Evolutionary conservation across 1,284 basidiomycete genomes (phyloP), one percentile per base, ranked within the genome.

Genomic region (Moesziomyces sp.): DNA sequence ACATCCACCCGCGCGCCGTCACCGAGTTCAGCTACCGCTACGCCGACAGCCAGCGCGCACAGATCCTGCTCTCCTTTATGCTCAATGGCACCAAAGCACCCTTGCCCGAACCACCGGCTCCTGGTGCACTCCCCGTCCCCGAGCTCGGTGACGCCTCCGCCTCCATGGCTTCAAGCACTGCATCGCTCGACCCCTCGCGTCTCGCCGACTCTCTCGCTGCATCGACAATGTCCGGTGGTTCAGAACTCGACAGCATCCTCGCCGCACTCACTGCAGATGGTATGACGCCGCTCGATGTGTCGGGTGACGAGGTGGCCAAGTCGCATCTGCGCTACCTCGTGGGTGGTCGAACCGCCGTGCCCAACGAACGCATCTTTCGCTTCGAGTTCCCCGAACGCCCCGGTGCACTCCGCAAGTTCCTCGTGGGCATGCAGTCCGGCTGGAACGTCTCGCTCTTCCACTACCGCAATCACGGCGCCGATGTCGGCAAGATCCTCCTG

Each of bases 371-470:
- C 46, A 83, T 99, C 24, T 95, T 98, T 85, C 87, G 94, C 80
- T 99, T 99, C 84, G 95, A 96, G 83, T 99, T 99, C 84, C 97
- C 97, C 3, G 97, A 99, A 85, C 87, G 96, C 58, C 96, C 94
- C 5, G 92, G 91, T 4, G 96, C 96, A 1, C 86, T 99, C 60
- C 89, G 92, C 48, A 93, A 92, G 77, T 99, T 99, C 87, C 60
- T 83, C 21, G 72, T 67, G 24, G 75, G 91, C 4, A 85, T 99
- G 54, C 91, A 91, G 52, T 87, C 89, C 30, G 91, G 90, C 16
- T 98, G 95, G 94, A 98, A 97, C 85, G 93, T 99, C 55, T 92
- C 93, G 1, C 85, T 99, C 67, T 99, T 98, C 87, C 97, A 99
- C 85, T 99, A 99, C 85, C 89, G 96, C 62, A 97, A 97, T 84